A percentile compares a stretch with the other conserved stretches of the same genome.
Evolutionary conservation across 495 filamentous ascomycete genomes (phyloP).

Genomic region (Podospora australis): DNA sequence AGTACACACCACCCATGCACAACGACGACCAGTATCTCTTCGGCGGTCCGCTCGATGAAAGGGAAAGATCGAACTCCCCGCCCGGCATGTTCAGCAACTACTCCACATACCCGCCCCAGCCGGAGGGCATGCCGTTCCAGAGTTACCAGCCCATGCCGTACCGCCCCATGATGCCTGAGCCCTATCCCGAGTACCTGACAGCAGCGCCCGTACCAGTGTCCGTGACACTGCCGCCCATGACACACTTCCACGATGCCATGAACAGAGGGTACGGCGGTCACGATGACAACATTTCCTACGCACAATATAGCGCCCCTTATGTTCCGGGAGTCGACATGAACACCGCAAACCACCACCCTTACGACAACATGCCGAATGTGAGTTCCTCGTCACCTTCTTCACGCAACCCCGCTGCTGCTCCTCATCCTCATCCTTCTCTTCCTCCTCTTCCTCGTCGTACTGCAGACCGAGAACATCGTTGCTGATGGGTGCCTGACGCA

Average conservation of each 20-base stretch:
- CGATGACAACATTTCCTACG: slow-evolving; percentile 62
- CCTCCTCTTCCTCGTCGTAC: slow-evolving; percentile 22
- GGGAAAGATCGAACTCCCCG: slow-evolving; percentile 65
- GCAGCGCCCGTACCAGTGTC: slow-evolving; percentile 44
- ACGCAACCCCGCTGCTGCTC: slow-evolving; percentile 27
- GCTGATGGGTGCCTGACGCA: slow-evolving; percentile 46
- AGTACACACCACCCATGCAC: slow-evolving; percentile 56
- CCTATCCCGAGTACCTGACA: slow-evolving; percentile 59
- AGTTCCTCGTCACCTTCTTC: slow-evolving; percentile 33
- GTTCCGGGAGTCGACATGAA: slow-evolving; percentile 71
- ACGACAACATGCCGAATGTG: too few species aligned
- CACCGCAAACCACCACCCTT: too few species aligned
- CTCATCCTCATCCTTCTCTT: slow-evolving; percentile 19
- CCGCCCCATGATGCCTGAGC: slow-evolving; percentile 37
- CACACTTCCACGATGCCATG: slow-evolving; percentile 53
- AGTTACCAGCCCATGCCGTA: slow-evolving; percentile 61
- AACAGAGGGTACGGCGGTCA: slow-evolving; percentile 55
- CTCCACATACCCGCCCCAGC: slow-evolving; percentile 56
- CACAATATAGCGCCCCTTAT: slow-evolving; percentile 63
- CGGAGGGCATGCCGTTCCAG: slow-evolving; percentile 59
- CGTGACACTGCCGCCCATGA: slow-evolving; percentile 60
- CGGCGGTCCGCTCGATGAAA: slow-evolving; percentile 36
- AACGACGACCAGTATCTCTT: slow-evolving; percentile 47
- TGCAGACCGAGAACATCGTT: slow-evolving; percentile 31
- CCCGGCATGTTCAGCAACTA: slow-evolving; percentile 62